Percentiles rank a stretch among this genome's conserved stretches.
phyloP scores from a whole-genome alignment of 176 grass and related monocot species.

The Oryza glumipatula region DNA sequence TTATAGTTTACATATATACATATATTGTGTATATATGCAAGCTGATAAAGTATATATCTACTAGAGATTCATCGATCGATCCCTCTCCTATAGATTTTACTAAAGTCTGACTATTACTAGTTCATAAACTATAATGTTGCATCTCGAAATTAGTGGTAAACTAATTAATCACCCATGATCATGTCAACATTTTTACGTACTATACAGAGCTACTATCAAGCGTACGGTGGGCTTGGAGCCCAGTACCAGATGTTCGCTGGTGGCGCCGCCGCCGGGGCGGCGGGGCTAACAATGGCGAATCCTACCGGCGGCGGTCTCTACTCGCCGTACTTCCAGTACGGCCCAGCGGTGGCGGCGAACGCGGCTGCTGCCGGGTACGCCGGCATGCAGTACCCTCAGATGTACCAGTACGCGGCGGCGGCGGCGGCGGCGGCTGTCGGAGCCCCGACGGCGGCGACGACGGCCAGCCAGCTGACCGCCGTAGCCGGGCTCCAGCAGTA shows the following conservation, averaged over 20 bases:
- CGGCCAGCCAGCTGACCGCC: background rate
- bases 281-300: slow-evolving; percentile 36
- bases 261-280: background rate
- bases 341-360: background rate
- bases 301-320: slow-evolving; percentile 6
- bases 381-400: slow-evolving; percentile 45
- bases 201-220: slow-evolving; percentile 38
- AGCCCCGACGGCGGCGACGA: background rate
- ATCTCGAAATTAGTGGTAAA: too few species aligned
- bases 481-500: slow-evolving; percentile 38
- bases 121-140: too few species aligned
- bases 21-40: too few species aligned
- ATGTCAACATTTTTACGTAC: background rate
- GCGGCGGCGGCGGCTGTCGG: background rate
- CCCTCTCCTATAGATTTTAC: too few species aligned
- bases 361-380: background rate
- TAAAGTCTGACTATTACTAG: too few species aligned
- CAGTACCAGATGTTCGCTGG: slow-evolving; percentile 40
- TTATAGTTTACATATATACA: too few species aligned
- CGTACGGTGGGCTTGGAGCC: slow-evolving; percentile 16
- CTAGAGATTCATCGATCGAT: too few species aligned
- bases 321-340: slow-evolving; percentile 46
- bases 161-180: background rate
- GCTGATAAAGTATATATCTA: too few species aligned
- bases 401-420: slow-evolving; percentile 37